Conservation (phyloP, 495 filamentous ascomycete genomes). For the Penicillium canescens region DNA sequence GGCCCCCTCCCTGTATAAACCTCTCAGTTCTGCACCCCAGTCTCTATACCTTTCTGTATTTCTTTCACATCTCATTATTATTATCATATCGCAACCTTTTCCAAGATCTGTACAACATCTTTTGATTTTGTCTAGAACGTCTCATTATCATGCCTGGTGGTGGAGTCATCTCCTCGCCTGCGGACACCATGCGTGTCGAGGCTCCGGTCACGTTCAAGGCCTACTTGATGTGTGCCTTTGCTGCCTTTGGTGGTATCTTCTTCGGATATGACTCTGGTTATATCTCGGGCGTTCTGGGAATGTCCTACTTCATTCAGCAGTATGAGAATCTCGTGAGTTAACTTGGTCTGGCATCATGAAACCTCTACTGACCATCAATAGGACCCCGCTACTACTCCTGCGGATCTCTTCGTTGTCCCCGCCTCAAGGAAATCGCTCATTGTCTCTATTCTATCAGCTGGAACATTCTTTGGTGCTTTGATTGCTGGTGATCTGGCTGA, state of each 20-base stretch:
- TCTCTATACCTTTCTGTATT: not conserved
- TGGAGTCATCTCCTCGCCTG: too few relatives aligned
- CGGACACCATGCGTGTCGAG: slow-evolving; percentile 36
- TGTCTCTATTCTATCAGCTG: slow-evolving; percentile 68
- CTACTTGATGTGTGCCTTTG: slow-evolving; percentile 55
- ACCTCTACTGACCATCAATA: too few relatives aligned
- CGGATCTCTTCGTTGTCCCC: too few relatives aligned
- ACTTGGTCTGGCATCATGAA: too few relatives aligned
- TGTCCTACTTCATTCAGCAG: slow-evolving; percentile 45
- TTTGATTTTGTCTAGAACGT: not conserved
- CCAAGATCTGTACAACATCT: not conserved
- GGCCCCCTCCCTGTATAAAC: not conserved
- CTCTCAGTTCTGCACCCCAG: too few relatives aligned
- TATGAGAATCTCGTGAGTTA: slow-evolving; percentile 23
- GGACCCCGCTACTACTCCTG: too few relatives aligned
- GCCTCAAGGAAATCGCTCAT: slow-evolving; percentile 46
- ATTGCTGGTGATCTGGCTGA: slow-evolving; percentile 66
- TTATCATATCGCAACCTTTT: not conserved
- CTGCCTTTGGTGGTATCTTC: slow-evolving; percentile 53
- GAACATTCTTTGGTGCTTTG: slow-evolving; percentile 72
- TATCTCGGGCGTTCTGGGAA: slow-evolving; percentile 49
- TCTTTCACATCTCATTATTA: slow-evolving; percentile 1
- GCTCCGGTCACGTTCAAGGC: slow-evolving; percentile 59
- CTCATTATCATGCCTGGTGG: slow-evolving; percentile 12
- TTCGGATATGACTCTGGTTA: slow-evolving; percentile 50